Conservation (phyloP, 2,329 filamentous ascomycete species). For the Annulohypoxylon truncatum region DNA sequence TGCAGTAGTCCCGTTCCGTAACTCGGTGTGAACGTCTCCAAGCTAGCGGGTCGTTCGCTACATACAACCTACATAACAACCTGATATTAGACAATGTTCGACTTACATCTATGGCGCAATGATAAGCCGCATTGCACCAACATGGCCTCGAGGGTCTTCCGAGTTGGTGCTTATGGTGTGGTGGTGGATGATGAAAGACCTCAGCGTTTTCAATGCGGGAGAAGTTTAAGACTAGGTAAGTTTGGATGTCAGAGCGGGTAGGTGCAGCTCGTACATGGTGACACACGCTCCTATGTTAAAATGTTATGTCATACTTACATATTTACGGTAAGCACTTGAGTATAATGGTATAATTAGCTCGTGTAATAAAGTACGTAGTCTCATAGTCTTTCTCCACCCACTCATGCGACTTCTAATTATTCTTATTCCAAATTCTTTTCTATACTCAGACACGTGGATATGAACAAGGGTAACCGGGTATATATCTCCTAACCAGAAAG, state of each 20-base stretch:
- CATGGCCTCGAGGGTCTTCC: not conserved
- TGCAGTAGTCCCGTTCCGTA: conserved; percentile 36
- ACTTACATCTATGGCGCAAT: conserved; percentile 17
- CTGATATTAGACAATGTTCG: not conserved
- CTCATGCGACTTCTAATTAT: conserved; percentile 3
- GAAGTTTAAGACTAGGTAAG: not conserved
- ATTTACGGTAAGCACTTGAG: not conserved
- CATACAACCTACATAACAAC: conserved; percentile 7
- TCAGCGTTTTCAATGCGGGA: not conserved
- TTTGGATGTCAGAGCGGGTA: not conserved
- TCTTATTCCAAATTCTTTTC: conserved; percentile 2
- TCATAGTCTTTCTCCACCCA: conserved; percentile 18
- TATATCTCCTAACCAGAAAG: conserved; percentile 6
- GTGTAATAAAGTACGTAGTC: not conserved
- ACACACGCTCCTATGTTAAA: not conserved
- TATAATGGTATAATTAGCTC: conserved; percentile 8
- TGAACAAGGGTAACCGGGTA: conserved; percentile 18
- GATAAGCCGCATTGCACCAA: conserved; percentile 30
- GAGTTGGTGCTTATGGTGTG: conserved; percentile 1
- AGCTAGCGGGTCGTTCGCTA: conserved; percentile 31
- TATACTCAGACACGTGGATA: conserved; percentile 18
- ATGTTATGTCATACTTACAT: not conserved
- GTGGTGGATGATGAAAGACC: not conserved
- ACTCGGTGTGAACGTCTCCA: conserved; percentile 38
- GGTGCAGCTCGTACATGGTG: not conserved